A percentile compares a stretch with the other conserved stretches of the same genome.
Conservation (phyloP, 192 early-diverging fungal species). For the Pilaira anomala region DNA sequence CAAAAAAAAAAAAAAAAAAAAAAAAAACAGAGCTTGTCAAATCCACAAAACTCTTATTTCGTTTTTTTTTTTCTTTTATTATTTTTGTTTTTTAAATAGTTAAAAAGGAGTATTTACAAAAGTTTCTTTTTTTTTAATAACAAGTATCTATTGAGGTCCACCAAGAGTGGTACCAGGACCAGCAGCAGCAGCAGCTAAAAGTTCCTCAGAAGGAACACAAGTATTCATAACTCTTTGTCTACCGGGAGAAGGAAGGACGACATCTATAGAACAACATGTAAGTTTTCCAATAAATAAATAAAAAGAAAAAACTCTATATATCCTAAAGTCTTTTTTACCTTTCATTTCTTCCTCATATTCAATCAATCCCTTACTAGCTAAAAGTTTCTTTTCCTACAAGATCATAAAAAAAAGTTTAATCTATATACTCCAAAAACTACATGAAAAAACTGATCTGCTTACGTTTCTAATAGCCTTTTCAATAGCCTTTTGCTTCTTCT, state of each 20-base stretch:
- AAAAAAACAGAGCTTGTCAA: no score
- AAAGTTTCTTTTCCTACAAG: constrained; percentile 29
- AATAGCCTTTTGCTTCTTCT: constrained; percentile 35
- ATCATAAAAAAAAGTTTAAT: background rate
- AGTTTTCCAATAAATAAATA: no score
- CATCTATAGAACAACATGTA: no score
- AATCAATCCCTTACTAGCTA: constrained; percentile 29
- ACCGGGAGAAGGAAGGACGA: constrained; percentile 13
- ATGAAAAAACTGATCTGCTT: no score
- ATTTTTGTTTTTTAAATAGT: no score
- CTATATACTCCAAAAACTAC: no score
- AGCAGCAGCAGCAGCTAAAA: constrained; percentile 36
- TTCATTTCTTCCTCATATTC: constrained; percentile 36
- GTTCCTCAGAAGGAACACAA: constrained; percentile 21
- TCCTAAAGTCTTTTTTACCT: constrained; percentile 21
- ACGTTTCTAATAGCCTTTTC: constrained; percentile 31
- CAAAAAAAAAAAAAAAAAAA: no score
- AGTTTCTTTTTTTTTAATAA: no score
- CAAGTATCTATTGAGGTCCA: constrained; percentile 6
- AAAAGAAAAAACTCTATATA: no score
- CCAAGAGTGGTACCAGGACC: constrained; percentile 36
- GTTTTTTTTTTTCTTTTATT: no score
- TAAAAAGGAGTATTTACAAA: no score
- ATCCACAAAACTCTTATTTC: no score
- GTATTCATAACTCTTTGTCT: constrained; percentile 18